These are phyloP conservation scores for Aspergillus homomorphus DNA, from an alignment of 495 filamentous ascomycete species.

Conservation along the genomic window DNA sequence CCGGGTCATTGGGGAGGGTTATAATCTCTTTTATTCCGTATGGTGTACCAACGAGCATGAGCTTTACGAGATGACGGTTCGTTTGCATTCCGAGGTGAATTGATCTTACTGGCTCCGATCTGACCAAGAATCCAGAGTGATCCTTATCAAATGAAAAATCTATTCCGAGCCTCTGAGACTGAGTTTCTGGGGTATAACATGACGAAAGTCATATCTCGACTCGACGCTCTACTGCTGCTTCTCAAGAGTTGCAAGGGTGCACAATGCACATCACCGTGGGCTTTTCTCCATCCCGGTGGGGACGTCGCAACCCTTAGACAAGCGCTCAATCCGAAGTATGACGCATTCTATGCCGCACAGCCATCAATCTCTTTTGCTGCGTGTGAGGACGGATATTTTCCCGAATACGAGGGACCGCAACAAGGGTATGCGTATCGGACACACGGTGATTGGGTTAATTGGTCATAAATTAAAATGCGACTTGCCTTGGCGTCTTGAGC, in stretches of 20 bases:
- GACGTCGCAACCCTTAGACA: constrained; percentile 7
- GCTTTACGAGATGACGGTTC: constrained; percentile 50
- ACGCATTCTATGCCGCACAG: constrained; percentile 17
- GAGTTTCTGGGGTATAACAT: constrained; percentile 2
- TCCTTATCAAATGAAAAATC: constrained; percentile 50
- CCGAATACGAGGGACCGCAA: too few relatives aligned
- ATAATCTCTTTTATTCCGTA: constrained; percentile 55
- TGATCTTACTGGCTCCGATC: background rate
- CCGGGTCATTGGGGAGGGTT: constrained; percentile 44
- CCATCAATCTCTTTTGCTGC: constrained; percentile 42
- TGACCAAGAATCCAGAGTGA: constrained; percentile 35
- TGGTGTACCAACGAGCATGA: constrained; percentile 58
- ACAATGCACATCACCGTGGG: constrained; percentile 51
- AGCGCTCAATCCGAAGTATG: constrained; percentile 11
- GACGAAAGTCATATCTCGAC: constrained; percentile 36
- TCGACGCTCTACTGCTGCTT: constrained; percentile 56
- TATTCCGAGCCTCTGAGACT: constrained; percentile 27
- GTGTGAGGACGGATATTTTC: constrained; percentile 55
- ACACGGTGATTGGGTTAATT: too few relatives aligned
- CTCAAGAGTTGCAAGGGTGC: constrained; percentile 54
- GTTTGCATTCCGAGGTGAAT: too few relatives aligned
- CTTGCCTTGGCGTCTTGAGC: too few relatives aligned
- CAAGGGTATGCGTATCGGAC: too few relatives aligned
- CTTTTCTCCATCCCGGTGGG: constrained; percentile 46
- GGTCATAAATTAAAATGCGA: too few relatives aligned